Base-by-base conservation (phyloP, 306 rosid genomes). In the Gastrolobium bilobum region DNA sequence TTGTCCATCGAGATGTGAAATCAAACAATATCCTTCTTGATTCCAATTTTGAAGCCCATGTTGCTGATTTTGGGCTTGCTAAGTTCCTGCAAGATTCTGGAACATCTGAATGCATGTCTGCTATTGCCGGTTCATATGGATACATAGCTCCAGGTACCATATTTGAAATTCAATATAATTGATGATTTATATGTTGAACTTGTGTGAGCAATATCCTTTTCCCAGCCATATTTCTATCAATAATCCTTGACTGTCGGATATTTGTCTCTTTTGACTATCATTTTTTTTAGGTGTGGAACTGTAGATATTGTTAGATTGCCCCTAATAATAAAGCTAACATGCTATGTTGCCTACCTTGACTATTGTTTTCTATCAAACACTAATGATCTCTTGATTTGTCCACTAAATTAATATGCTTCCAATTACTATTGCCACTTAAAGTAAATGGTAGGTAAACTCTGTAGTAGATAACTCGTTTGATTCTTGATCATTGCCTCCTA, bases 91-190 rank as follows among this genome's bases (percentile, higher is more conserved):
- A 83, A 50, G 93, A 90, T 75, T 86, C 96, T 11, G 96, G 97
- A 33, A 88, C 91, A 4, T 90, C 95, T 2, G 97, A 93, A 75
- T 91, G 95, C 90, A 93, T 93, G 98, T 93, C 98, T 34, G 85
- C 96, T 54, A 79, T 93, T 74, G 98, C 97, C 2, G 98, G 98
- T 58, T 93, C 98, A 4, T 93, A 93, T 56, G 98, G 98, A 71
- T 93, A 93, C 92, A 93, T 93, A 7, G 98, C 98, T 4, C 98
- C 98, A 73, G 98, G 98, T 93, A 71, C 67, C 40, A 57, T 63
- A 66, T 26, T 73, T 73, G 20, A 64, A 68, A 34, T 48, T 14
- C 64, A 54, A 39, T 54, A 7, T 58, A 31, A 75, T 62, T 58
- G 47, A 50, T 82, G 7, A 65, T 31, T 73, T 60, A 3, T 38